Percentiles rank a stretch among this genome's conserved stretches.
Evolutionary conservation across 2,329 filamentous ascomycete genomes (phyloP).

Genomic region (Xylogone sp.): DNA sequence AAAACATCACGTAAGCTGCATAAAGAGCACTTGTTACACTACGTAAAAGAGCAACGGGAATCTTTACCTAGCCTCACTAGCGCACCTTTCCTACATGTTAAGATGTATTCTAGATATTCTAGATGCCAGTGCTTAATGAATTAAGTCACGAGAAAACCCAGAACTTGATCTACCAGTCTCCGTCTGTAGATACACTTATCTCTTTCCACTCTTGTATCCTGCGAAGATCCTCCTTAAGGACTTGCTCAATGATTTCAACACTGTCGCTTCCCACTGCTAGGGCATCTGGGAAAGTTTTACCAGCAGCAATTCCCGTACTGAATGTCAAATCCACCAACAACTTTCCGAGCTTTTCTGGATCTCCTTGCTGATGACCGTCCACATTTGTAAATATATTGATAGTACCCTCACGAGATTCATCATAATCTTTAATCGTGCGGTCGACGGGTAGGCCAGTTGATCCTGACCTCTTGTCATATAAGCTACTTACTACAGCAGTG

Average conservation of each 20-base stretch:
- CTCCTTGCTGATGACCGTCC: slow-evolving; percentile 1
- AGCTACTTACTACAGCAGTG: neutral
- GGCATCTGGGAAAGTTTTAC: neutral
- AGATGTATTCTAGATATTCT: too few species aligned
- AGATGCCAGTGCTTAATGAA: too few species aligned
- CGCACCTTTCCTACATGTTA: too few species aligned
- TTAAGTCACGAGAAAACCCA: too few species aligned
- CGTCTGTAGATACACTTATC: neutral
- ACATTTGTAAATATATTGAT: neutral
- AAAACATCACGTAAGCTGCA: too few species aligned
- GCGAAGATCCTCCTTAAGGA: neutral
- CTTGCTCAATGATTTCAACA: neutral
- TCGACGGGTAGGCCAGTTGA: neutral
- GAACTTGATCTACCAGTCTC: neutral
- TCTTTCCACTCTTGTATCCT: neutral
- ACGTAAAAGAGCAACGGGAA: too few species aligned
- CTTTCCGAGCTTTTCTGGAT: neutral
- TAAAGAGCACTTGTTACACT: too few species aligned
- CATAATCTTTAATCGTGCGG: neutral
- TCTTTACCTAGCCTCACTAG: too few species aligned
- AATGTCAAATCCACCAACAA: neutral
- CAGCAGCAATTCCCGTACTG: neutral
- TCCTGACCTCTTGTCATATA: neutral
- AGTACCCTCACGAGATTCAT: neutral
- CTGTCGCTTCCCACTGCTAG: neutral